Evolutionary conservation across 305 asterid genomes (phyloP).

Genomic region (Fraxinus platypoda): DNA sequence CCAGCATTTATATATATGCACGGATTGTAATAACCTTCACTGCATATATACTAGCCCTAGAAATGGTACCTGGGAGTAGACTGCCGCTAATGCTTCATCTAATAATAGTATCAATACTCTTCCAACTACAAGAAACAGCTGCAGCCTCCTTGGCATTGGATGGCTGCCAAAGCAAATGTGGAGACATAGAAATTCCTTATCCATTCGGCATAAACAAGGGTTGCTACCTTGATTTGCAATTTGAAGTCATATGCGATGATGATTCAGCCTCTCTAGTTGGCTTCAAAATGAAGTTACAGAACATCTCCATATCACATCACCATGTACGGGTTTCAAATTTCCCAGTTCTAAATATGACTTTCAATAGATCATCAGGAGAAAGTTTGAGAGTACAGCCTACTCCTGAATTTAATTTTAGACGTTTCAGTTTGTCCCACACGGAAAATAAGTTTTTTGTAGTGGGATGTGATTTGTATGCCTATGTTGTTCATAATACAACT

Average conservation of each 20-base stretch:
- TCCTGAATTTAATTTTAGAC: rapidly evolving
- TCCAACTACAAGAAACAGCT: not conserved
- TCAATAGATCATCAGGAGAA: conserved; percentile 22
- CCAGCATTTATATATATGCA: not conserved
- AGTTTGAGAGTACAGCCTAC: not conserved
- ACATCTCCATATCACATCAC: conserved; percentile 26
- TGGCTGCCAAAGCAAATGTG: conserved; percentile 35
- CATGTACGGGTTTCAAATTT: not conserved
- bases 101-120: not conserved
- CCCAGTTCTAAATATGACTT: not conserved
- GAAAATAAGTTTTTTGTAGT: conserved; percentile 23
- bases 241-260: conserved; percentile 27
- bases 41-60: not conserved
- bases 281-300: not conserved
- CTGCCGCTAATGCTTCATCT: not conserved
- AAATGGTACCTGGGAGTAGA: not conserved
- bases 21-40: not conserved
- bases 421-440: conserved; percentile 15
- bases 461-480: conserved; percentile 35
- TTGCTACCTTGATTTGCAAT: conserved; percentile 33
- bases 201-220: conserved; percentile 35
- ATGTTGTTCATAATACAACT: conserved; percentile 11
- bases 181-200: conserved; percentile 30
- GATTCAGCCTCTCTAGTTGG: not conserved
- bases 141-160: conserved; percentile 17